Evolutionary conservation across 495 filamentous ascomycete species (phyloP).

Genomic region (Penicillium tannophilum): DNA sequence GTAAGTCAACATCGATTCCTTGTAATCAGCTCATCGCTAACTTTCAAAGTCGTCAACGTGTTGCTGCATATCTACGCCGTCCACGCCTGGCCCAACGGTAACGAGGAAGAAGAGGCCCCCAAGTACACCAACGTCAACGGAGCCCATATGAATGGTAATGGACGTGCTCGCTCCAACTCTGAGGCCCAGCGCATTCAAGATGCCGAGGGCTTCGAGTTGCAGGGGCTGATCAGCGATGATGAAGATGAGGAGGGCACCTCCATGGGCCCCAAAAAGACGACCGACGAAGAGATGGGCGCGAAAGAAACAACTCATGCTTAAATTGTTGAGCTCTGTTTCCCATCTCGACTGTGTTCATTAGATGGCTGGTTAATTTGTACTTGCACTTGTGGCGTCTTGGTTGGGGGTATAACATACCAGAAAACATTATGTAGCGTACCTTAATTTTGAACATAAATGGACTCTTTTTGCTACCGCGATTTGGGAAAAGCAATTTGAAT

Average conservation of each 20-base stretch:
- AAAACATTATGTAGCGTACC: background rate
- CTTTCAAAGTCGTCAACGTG: conserved; percentile 65
- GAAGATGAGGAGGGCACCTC: conserved; percentile 37
- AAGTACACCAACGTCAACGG: conserved; percentile 26
- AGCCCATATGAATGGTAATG: conserved; percentile 63
- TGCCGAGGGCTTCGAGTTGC: conserved; percentile 88
- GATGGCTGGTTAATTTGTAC: conserved; percentile 5
- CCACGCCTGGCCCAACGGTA: conserved; percentile 52
- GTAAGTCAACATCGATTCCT: conserved; percentile 43
- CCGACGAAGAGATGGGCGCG: conserved; percentile 42
- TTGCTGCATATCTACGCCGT: conserved; percentile 82
- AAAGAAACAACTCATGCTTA: conserved; percentile 23
- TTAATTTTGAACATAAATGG: conserved; percentile 12
- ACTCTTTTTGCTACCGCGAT: background rate
- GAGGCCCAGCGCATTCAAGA: conserved; percentile 61
- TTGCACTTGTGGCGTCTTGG: conserved; percentile 7
- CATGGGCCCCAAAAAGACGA: conserved; percentile 33
- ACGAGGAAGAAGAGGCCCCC: conserved; percentile 29
- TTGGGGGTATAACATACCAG: background rate
- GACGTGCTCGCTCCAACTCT: conserved; percentile 51
- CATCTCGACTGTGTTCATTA: background rate
- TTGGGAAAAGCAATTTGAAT: background rate
- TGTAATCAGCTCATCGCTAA: background rate
- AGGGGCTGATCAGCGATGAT: conserved; percentile 86
- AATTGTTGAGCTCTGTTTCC: background rate